Percentiles rank a stretch among this genome's conserved stretches.
These are phyloP conservation scores for Lecanicillium sp. DNA, from an alignment of 2,329 filamentous ascomycete species.

Conservation along the genomic window DNA sequence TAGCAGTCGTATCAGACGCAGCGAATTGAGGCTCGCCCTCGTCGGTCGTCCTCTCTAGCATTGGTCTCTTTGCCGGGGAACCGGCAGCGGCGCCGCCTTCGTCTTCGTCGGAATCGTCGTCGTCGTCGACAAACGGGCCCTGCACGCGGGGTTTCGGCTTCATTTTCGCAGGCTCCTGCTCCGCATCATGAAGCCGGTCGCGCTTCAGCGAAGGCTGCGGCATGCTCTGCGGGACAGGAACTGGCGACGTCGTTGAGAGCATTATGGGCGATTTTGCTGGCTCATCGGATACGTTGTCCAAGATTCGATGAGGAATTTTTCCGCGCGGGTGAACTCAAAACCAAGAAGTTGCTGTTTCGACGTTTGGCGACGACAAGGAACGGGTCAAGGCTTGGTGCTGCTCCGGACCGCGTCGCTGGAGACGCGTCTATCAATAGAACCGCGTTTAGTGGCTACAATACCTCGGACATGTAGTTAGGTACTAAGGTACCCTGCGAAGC, in stretches of 20 bases:
- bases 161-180: slow-evolving; percentile 24
- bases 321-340: background rate
- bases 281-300: background rate
- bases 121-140: slow-evolving; percentile 35
- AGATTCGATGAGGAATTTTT: background rate
- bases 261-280: slow-evolving; percentile 34
- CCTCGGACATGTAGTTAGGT: too few relatives aligned
- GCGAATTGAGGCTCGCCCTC: slow-evolving; percentile 2
- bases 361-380: background rate
- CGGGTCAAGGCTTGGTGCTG: background rate
- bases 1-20: background rate
- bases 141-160: slow-evolving; percentile 29
- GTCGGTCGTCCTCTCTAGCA: slow-evolving; percentile 12
- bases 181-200: slow-evolving; percentile 27
- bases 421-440: slow-evolving; percentile 22
- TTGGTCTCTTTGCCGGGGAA: slow-evolving; percentile 17
- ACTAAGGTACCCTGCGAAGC: too few relatives aligned
- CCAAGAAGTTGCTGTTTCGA: background rate
- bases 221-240: slow-evolving; percentile 49
- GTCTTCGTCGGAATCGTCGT: slow-evolving; percentile 30
- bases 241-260: slow-evolving; percentile 54
- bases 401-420: slow-evolving; percentile 6
- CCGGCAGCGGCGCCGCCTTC: slow-evolving; percentile 6
- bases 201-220: slow-evolving; percentile 30
- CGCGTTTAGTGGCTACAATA: slow-evolving; percentile 23